Percentiles rank a stretch among this genome's conserved stretches.
Evolutionary conservation across 768 basidiomycete species (phyloP).

Genomic region (Boletus patriciae): DNA sequence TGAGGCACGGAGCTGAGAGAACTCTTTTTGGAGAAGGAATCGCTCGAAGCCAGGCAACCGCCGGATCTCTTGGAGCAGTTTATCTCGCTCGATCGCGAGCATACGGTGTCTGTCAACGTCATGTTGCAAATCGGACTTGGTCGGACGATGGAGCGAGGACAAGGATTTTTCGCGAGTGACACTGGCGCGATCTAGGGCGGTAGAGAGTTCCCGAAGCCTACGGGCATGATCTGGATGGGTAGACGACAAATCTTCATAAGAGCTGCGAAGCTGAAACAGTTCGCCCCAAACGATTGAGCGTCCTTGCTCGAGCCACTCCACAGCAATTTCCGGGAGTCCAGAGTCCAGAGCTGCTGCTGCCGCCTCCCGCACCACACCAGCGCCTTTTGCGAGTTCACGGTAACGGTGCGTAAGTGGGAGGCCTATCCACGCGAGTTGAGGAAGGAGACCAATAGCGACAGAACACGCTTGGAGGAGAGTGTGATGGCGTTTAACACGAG

Average conservation of each 20-base stretch:
- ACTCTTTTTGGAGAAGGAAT: slow-evolving; percentile 1
- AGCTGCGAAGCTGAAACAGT: slow-evolving; percentile 14
- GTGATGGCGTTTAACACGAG: slow-evolving; percentile 2
- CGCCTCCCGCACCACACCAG: slow-evolving; percentile 22
- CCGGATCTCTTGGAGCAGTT: background rate
- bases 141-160: no score
- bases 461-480: slow-evolving; percentile 22
- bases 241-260: slow-evolving; percentile 6
- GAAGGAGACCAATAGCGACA: slow-evolving; percentile 22
- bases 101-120: background rate
- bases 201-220: background rate
- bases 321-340: slow-evolving; percentile 1
- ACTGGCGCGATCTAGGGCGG: background rate
- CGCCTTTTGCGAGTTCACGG: slow-evolving; percentile 2
- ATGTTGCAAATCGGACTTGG: no score
- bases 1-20: background rate
- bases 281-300: slow-evolving; percentile 17
- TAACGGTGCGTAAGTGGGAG: slow-evolving; percentile 18
- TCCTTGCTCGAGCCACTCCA: slow-evolving; percentile 20
- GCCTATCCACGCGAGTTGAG: slow-evolving; percentile 16
- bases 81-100: background rate
- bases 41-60: background rate
- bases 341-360: slow-evolving; percentile 23
- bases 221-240: slow-evolving; percentile 6
- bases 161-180: background rate